Base-by-base conservation (phyloP, 805 yeast species). In the Vanderwaltozyma polyspora region DNA sequence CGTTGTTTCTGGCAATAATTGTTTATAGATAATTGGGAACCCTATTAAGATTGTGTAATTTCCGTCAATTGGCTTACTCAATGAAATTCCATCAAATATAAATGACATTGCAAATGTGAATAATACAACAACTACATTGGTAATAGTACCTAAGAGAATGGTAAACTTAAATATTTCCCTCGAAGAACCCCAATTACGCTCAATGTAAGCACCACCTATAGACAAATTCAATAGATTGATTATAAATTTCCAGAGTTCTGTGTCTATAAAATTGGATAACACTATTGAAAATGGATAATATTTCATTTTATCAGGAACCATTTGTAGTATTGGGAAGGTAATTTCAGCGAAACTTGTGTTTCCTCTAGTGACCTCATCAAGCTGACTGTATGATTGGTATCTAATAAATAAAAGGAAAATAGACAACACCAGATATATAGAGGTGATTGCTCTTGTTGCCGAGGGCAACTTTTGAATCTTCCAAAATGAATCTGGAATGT, bases 231-330 rank as follows among this genome's bases (percentile, higher is more conserved):
- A 50, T 30, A 73, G 41, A 19, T 76, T 73, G 4, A 68, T 34
- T 12, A 68, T 4, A 39, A 70, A 69, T 27, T 68, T 62, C 43
- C 72, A 48, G 3, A 71, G 31, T 6, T 72, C 58, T 5, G 67
- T 65, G 48, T 79, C 86, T 3, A 79, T 72, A 50, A 78, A 76
- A n/a, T 79, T 70, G 1, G 83, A 67, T 3, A 78, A 66, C 19
- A 71, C 50, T 2, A 79, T 45, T 1, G 79, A 79, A 79, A 82
- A 74, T 5, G 86, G 86, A 41, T 73, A 63, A 35, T 57, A 61
- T 3, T 76, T 44, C 0, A 76, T 64, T 34, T 66, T 61, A 18
- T 66, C 56, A 10, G 89, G 87, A 5, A 80, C 70, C 55, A 80
- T 61, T 55, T 81, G 85, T 28, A 80, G 46, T 25, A 59, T 59